A percentile compares a stretch with the other conserved stretches of the same genome.
Conservation (phyloP, 2,329 filamentous ascomycete species). For the Alternaria tenuissima region DNA sequence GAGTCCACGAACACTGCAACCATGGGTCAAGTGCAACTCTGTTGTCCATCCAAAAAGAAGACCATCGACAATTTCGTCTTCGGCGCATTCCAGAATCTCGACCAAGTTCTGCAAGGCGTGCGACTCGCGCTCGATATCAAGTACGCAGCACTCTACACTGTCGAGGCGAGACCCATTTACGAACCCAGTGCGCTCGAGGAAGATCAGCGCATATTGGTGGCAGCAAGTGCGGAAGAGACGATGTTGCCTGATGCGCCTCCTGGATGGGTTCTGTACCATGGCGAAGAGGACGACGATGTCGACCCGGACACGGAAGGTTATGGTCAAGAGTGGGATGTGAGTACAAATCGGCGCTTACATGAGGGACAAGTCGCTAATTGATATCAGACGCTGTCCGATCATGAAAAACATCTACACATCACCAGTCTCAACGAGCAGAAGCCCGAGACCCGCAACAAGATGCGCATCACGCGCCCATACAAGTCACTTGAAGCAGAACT, state of each 20-base stretch:
- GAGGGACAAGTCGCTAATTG: background rate
- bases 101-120: slow-evolving; percentile 23
- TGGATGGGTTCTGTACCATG: slow-evolving; percentile 13
- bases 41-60: slow-evolving; percentile 18
- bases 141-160: slow-evolving; percentile 19
- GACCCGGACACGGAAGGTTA: slow-evolving; percentile 9
- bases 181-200: slow-evolving; percentile 19
- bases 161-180: slow-evolving; percentile 15
- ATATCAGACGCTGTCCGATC: slow-evolving; percentile 12
- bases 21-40: slow-evolving; percentile 15
- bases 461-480: slow-evolving; percentile 19
- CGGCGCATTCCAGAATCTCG: slow-evolving; percentile 14
- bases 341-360: rapidly evolving
- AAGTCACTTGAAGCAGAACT: slow-evolving; percentile 11
- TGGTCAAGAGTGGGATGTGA: slow-evolving; percentile 13
- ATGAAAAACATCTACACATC: slow-evolving; percentile 20
- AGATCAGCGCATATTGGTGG: slow-evolving; percentile 20
- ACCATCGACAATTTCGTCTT: slow-evolving; percentile 17
- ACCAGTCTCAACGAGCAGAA: slow-evolving; percentile 13
- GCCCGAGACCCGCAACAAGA: slow-evolving; percentile 12
- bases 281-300: slow-evolving; percentile 19
- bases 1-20: background rate
- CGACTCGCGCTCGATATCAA: slow-evolving; percentile 17
- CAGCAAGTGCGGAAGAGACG: background rate
- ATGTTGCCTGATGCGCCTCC: slow-evolving; percentile 20